Evolutionary conservation across 1,284 basidiomycete species (phyloP).

Genomic region (Papiliotrema nemorosa): DNA sequence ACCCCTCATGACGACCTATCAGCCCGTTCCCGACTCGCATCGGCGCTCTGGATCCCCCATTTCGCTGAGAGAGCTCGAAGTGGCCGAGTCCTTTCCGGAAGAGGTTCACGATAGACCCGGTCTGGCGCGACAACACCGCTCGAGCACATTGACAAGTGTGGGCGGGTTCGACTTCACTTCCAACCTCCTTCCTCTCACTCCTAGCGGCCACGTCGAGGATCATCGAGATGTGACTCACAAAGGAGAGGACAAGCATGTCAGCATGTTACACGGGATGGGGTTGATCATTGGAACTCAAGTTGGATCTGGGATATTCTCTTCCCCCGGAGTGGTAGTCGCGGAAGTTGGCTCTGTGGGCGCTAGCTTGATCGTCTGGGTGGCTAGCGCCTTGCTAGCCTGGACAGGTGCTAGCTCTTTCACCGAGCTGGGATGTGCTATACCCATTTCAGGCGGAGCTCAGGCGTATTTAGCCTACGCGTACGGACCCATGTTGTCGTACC

Average conservation of each 20-base stretch:
- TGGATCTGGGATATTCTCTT: slow-evolving; percentile 90
- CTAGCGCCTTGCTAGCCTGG: slow-evolving; percentile 79
- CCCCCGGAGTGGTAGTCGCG: slow-evolving; percentile 83
- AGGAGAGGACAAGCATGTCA: slow-evolving; percentile 62
- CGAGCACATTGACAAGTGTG: slow-evolving; percentile 61
- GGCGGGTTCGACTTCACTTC: slow-evolving; percentile 70
- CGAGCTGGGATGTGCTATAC: slow-evolving; percentile 61
- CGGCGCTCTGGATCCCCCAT: slow-evolving; percentile 54
- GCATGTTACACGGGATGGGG: slow-evolving; percentile 74
- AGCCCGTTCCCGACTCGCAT: slow-evolving; percentile 46
- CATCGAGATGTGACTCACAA: slow-evolving; percentile 51
- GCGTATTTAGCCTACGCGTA: slow-evolving; percentile 87
- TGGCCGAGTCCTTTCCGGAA: slow-evolving; percentile 57
- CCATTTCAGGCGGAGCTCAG: slow-evolving; percentile 76
- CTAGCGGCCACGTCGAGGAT: slow-evolving; percentile 65
- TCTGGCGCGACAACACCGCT: slow-evolving; percentile 47
- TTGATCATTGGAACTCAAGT: slow-evolving; percentile 81
- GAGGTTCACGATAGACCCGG: slow-evolving; percentile 44
- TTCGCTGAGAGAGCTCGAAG: slow-evolving; percentile 71
- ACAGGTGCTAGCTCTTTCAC: slow-evolving; percentile 89
- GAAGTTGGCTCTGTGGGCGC: slow-evolving; percentile 82
- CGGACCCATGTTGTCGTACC: slow-evolving; percentile 76
- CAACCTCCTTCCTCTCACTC: slow-evolving; percentile 69
- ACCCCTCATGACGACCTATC: background rate
- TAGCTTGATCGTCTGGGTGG: slow-evolving; percentile 73